A percentile compares a stretch with the other conserved stretches of the same genome.
Conservation (phyloP, 371 early-diverging fungal genomes). For the Rhizopus stolonifer region DNA sequence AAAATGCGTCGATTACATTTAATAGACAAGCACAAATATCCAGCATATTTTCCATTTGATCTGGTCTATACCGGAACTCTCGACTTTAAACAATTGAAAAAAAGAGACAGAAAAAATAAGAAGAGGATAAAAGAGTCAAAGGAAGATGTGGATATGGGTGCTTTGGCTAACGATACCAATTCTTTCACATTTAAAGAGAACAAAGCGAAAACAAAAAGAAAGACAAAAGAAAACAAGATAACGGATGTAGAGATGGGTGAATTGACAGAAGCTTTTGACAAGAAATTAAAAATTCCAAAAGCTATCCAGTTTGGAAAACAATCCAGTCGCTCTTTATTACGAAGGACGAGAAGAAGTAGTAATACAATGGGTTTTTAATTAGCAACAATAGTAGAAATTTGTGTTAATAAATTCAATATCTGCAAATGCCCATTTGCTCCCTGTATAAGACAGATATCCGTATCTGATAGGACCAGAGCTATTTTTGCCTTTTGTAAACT, state of each 20-base stretch:
- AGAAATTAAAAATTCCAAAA: slow-evolving; percentile 29
- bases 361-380: slow-evolving; percentile 6
- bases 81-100: slow-evolving; percentile 34
- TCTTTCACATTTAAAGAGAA: neutral
- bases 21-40: slow-evolving; percentile 67
- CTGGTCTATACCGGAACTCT: slow-evolving; percentile 56
- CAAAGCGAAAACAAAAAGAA: slow-evolving; percentile 1
- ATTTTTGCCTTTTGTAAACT: slow-evolving; percentile 74
- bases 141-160: slow-evolving; percentile 4
- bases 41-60: slow-evolving; percentile 64
- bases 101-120: slow-evolving; percentile 5
- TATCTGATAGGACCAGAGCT: slow-evolving; percentile 56
- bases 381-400: slow-evolving; percentile 49
- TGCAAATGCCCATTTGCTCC: slow-evolving; percentile 92
- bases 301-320: slow-evolving; percentile 40
- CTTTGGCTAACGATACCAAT: no score
- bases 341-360: neutral
- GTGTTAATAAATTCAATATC: slow-evolving; percentile 63
- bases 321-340: neutral
- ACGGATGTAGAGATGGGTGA: neutral
- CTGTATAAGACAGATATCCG: slow-evolving; percentile 76
- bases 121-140: neutral
- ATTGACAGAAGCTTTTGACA: slow-evolving; percentile 23
- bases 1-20: slow-evolving; percentile 62
- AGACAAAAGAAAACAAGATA: neutral